A percentile compares a stretch with the other conserved stretches of the same genome.
Evolutionary conservation across 176 grass and related monocot species (phyloP).

Genomic region (Saccharum spontaneum): DNA sequence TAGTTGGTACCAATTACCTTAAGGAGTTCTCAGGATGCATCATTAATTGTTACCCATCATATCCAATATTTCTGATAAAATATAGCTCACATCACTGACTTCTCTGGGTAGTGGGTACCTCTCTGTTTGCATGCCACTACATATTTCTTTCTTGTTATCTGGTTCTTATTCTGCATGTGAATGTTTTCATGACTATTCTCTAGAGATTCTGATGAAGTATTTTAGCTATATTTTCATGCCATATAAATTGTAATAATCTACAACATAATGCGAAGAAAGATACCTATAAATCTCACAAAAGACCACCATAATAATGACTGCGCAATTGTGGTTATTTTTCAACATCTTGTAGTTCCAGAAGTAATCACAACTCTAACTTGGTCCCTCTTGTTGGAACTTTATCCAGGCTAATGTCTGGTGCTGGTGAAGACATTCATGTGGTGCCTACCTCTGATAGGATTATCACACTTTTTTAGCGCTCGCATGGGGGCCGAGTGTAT

Average conservation of each 20-base stretch:
- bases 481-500: not conserved
- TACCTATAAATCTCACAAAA: not conserved
- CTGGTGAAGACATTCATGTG: not conserved
- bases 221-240: not conserved
- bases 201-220: not conserved
- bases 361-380: not conserved
- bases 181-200: not conserved
- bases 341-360: not conserved
- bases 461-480: not conserved
- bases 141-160: not conserved
- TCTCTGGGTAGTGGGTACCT: not conserved
- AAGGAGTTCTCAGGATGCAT: not conserved
- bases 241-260: not conserved
- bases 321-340: not conserved
- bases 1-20: not conserved
- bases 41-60: not conserved
- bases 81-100: not conserved
- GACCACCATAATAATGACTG: not conserved
- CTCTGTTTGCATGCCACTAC: not conserved
- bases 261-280: not conserved
- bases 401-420: slow-evolving; percentile 24
- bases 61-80: not conserved
- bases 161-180: not conserved
- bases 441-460: not conserved
- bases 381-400: not conserved